Evolutionary conservation across 805 yeast genomes (phyloP).

Genomic region (Ogataea saltuana): DNA sequence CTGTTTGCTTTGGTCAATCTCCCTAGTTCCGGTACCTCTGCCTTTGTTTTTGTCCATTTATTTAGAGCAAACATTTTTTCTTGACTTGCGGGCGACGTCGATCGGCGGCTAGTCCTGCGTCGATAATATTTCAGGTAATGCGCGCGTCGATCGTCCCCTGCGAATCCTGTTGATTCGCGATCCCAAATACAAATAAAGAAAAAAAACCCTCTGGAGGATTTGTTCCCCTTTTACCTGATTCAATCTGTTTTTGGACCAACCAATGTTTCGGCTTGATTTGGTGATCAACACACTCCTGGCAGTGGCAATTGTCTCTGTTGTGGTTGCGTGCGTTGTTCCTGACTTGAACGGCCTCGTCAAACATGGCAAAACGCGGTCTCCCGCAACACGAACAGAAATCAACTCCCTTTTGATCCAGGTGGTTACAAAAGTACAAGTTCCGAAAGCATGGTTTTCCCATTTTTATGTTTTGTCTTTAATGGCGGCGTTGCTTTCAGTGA

Average conservation of each 20-base stretch:
- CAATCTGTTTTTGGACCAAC: not conserved
- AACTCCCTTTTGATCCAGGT: not conserved
- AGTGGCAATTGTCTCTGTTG: slow-evolving; percentile 25
- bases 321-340: slow-evolving; percentile 36
- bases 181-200: not conserved
- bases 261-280: not conserved
- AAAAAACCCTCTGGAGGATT: no score
- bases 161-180: not conserved
- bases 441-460: slow-evolving; percentile 63
- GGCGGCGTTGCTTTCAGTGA: not conserved
- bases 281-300: slow-evolving; percentile 11
- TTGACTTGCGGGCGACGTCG: slow-evolving; percentile 1
- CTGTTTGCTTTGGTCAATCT: no score
- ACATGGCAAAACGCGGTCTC: slow-evolving; percentile 46
- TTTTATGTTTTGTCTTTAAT: slow-evolving; percentile 49
- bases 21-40: no score
- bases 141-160: slow-evolving; percentile 3
- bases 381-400: not conserved
- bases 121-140: no score
- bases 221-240: not conserved
- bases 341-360: slow-evolving; percentile 39
- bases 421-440: slow-evolving; percentile 43
- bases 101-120: slow-evolving; percentile 6
- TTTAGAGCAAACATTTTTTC: slow-evolving; percentile 2
- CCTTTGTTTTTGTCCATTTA: no score